Evolutionary conservation across 176 grass and related monocot species (phyloP), one percentile per base, ranked within the genome.

Genomic region (Puccinellia tenuiflora): DNA sequence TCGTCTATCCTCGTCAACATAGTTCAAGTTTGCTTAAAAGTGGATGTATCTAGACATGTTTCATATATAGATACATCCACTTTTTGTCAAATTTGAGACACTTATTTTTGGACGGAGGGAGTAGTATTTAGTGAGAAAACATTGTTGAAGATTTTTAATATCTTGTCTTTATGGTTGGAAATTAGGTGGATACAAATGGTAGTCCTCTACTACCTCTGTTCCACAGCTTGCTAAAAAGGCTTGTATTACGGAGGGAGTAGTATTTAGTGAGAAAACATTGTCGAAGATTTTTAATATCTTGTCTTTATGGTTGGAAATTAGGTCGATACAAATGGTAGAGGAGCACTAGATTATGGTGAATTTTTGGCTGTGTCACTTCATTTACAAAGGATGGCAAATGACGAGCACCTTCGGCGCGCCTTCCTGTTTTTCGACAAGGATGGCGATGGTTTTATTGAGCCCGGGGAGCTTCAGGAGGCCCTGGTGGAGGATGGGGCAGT

Each of bases 291-390:
- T 63, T 33, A 18, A 42, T 80, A 52, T 88, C 42, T 83, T 30
- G 82, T 73, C 38, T 24, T 67, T 80, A 1, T 37, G 39, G 28
- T 60, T 90, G 60, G 33, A 47, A 77, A 76, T 73, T 76, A 97
- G 94, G 92, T 89, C 68, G 94, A 97, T 78, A 86, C 82, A 24
- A 91, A 92, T 83, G 88, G 88, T 47, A 92, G 81, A 55, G 94
- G 92, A 66, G 85, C 85, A 52, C 76, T 97, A 46, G 94, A 97
- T 90, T 94, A 90, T 85, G 90, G 86, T 53, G 94, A 97, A 81
- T 97, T 97, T 97, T 78, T 94, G 82, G 92, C 92, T 0, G 90
- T 97, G 28, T 88, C 90, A 46, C 88, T 97, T 82, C 94, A 97
- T 85, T 88, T 97, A 73, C 91, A 97, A 85, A 90, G 90, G 54